phyloP scores from a whole-genome alignment of 2,329 filamentous ascomycete genomes.

The Didymella arachidicola region DNA sequence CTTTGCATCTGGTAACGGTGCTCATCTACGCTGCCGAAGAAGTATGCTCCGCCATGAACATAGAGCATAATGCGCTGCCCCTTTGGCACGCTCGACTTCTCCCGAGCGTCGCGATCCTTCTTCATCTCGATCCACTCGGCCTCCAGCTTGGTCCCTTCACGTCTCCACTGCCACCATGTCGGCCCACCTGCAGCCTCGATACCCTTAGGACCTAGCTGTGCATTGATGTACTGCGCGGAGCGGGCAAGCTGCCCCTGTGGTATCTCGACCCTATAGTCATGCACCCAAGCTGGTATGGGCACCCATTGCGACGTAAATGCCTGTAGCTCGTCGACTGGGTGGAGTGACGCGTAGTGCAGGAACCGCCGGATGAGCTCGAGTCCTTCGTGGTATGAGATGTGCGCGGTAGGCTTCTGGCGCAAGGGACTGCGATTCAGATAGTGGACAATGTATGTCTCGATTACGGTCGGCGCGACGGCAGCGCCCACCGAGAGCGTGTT shows the following conservation, averaged over 20 bases:
- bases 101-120: slow-evolving; percentile 76
- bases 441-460: slow-evolving; percentile 88
- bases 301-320: slow-evolving; percentile 92
- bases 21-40: slow-evolving; percentile 93
- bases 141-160: slow-evolving; percentile 67
- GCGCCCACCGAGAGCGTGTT: slow-evolving; percentile 83
- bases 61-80: slow-evolving; percentile 87
- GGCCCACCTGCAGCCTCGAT: slow-evolving; percentile 82
- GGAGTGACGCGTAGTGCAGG: slow-evolving; percentile 81
- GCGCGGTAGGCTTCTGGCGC: slow-evolving; percentile 81
- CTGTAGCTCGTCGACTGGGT: slow-evolving; percentile 92
- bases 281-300: slow-evolving; percentile 87
- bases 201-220: slow-evolving; percentile 80
- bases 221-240: slow-evolving; percentile 70
- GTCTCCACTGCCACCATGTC: slow-evolving; percentile 77
- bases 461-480: slow-evolving; percentile 85
- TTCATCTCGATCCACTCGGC: slow-evolving; percentile 98
- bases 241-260: slow-evolving; percentile 67
- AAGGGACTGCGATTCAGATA: slow-evolving; percentile 82
- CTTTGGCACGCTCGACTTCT: slow-evolving; percentile 62
- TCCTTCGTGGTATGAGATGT: slow-evolving; percentile 94
- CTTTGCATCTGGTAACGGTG: slow-evolving; percentile 98
- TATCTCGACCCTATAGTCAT: slow-evolving; percentile 73
- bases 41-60: slow-evolving; percentile 93
- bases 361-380: slow-evolving; percentile 87